Evolutionary conservation across 768 basidiomycete genomes (phyloP).

Genomic region (Sarcodon aspratus): DNA sequence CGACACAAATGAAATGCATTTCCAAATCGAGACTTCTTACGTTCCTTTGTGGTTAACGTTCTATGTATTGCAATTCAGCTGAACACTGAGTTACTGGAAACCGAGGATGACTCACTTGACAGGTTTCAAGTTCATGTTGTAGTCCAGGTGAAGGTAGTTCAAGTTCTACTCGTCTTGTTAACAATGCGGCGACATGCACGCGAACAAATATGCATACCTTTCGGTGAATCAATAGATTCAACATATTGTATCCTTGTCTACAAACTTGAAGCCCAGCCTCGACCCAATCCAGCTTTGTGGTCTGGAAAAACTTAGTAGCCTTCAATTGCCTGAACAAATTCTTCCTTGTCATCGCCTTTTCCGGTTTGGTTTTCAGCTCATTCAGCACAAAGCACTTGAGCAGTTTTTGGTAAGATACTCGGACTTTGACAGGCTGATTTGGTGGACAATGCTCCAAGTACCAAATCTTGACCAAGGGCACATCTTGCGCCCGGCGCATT

Average conservation of each 20-base stretch:
- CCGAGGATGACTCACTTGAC: slow-evolving; percentile 44
- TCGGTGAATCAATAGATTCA: slow-evolving; percentile 96
- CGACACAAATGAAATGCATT: slow-evolving; percentile 98
- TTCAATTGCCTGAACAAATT: slow-evolving; percentile 93
- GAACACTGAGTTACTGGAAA: neutral
- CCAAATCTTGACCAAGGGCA: slow-evolving; percentile 96
- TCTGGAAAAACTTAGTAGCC: slow-evolving; percentile 99
- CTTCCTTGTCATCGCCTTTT: slow-evolving; percentile 98
- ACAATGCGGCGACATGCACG: neutral
- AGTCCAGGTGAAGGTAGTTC: slow-evolving; percentile 92
- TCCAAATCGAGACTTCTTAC: slow-evolving; percentile 99
- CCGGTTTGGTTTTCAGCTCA: slow-evolving; percentile 76
- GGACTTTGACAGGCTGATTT: slow-evolving; percentile 92
- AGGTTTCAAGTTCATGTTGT: slow-evolving; percentile 98
- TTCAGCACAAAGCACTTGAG: slow-evolving; percentile 94
- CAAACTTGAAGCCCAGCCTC: slow-evolving; percentile 98
- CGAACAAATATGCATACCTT: slow-evolving; percentile 41
- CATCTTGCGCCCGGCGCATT: slow-evolving; percentile 89
- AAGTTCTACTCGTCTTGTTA: slow-evolving; percentile 43
- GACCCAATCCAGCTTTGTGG: slow-evolving; percentile 96
- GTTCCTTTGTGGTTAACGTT: slow-evolving; percentile 97
- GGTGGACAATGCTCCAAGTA: slow-evolving; percentile 98
- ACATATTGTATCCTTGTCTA: slow-evolving; percentile 98
- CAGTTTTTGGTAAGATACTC: slow-evolving; percentile 98
- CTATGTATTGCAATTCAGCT: slow-evolving; percentile 26